These are phyloP conservation scores for Trichosporon faecale DNA, from an alignment of 1,284 basidiomycete species.

Conservation along the genomic window DNA sequence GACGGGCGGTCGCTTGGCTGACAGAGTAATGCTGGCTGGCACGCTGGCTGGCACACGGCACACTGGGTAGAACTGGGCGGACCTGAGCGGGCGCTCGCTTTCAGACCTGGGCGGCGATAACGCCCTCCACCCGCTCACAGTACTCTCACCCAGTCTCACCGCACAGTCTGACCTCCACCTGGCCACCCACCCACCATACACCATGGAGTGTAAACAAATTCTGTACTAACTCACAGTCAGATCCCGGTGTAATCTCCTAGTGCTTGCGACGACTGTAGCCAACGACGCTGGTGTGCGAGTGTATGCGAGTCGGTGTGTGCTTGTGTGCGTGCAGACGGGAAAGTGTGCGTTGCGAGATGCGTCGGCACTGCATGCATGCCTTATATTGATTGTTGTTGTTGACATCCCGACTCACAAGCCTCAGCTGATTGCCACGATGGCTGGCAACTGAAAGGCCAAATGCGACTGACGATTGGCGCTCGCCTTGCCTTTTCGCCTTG, in stretches of 20 bases:
- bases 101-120: neutral
- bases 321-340: neutral
- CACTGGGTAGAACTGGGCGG: too few relatives aligned
- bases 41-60: too few relatives aligned
- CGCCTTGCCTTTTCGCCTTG: neutral
- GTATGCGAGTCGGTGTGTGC: neutral
- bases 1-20: neutral
- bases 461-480: slow-evolving; percentile 11
- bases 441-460: slow-evolving; percentile 1
- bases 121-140: neutral
- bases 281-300: neutral
- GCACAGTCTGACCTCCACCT: too few relatives aligned
- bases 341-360: neutral
- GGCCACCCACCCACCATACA: neutral
- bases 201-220: neutral
- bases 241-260: neutral
- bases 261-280: neutral
- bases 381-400: neutral
- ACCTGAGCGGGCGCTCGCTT: neutral
- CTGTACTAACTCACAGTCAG: neutral
- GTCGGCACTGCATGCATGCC: neutral
- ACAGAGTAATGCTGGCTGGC: too few relatives aligned
- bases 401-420: neutral
- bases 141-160: too few relatives aligned
- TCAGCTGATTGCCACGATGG: neutral